A percentile compares a stretch with the other conserved stretches of the same genome.
Conservation (phyloP, 2,329 filamentous ascomycete genomes). For the Fusarium udum region DNA sequence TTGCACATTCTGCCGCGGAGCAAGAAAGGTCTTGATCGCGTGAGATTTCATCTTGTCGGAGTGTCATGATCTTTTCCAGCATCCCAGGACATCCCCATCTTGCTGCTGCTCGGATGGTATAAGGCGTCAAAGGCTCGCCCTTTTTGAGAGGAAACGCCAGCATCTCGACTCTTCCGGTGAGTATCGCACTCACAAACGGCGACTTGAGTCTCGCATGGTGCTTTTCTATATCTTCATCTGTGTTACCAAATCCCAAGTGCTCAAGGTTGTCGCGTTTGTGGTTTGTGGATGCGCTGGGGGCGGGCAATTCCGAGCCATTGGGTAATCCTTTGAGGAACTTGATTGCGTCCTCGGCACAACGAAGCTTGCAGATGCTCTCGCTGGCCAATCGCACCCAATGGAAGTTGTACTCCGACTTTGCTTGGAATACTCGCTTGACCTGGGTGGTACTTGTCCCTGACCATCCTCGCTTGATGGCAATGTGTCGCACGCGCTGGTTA, state of each 20-base stretch:
- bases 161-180: conserved; percentile 25
- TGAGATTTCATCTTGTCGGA: conserved; percentile 20
- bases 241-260: conserved; percentile 17
- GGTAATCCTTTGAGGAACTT: conserved; percentile 31
- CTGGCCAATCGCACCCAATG: conserved; percentile 41
- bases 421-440: conserved; percentile 26
- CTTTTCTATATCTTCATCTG: conserved; percentile 22
- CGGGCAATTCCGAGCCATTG: conserved; percentile 16
- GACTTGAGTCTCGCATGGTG: conserved; percentile 24
- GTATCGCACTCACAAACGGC: conserved; percentile 17
- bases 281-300: background rate
- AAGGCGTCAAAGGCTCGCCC: conserved; percentile 12
- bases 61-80: conserved; percentile 20
- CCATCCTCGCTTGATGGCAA: conserved; percentile 28
- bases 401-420: conserved; percentile 38
- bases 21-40: conserved; percentile 24
- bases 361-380: conserved; percentile 25
- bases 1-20: conserved; percentile 17
- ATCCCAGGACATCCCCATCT: conserved; percentile 15
- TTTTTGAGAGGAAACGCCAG: conserved; percentile 23
- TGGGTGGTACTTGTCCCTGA: conserved; percentile 21
- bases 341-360: conserved; percentile 36
- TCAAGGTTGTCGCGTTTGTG: conserved; percentile 6
- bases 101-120: conserved; percentile 22
- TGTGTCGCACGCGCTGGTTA: conserved; percentile 23